Conservation (phyloP, 371 early-diverging fungal species). For the Apophysomyces elegans region DNA sequence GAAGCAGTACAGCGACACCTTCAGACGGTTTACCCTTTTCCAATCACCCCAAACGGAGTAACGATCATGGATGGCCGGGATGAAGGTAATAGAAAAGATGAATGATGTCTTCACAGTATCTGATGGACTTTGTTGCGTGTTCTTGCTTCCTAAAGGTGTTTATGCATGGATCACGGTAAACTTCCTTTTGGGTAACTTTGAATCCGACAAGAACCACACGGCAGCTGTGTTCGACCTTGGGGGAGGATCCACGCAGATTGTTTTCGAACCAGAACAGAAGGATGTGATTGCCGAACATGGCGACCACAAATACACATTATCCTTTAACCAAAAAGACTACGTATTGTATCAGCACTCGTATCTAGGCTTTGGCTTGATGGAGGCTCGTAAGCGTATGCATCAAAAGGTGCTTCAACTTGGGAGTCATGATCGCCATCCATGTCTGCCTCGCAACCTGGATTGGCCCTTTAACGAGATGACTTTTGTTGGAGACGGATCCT, state of each 20-base stretch:
- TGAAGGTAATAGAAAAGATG: conserved; percentile 66
- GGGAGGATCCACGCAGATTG: conserved; percentile 96
- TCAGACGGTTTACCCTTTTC: conserved; percentile 81
- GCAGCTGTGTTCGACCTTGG: conserved; percentile 96
- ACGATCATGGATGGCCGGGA: conserved; percentile 94
- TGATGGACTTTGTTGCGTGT: background rate
- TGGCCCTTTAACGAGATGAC: conserved; percentile 38
- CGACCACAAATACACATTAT: conserved; percentile 69
- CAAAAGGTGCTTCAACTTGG: conserved; percentile 23
- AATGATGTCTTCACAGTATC: too few relatives aligned
- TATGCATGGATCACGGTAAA: conserved; percentile 99
- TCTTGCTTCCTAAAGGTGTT: conserved; percentile 58
- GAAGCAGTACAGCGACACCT: conserved; percentile 70
- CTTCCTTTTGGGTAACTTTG: conserved; percentile 74
- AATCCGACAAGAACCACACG: conserved; percentile 50
- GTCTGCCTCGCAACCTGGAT: conserved; percentile 53
- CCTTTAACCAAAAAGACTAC: conserved; percentile 73
- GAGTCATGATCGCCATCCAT: conserved; percentile 48
- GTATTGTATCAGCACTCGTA: conserved; percentile 94
- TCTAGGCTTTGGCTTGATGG: conserved; percentile 91
- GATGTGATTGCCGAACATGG: conserved; percentile 59
- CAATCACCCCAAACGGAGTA: conserved; percentile 74
- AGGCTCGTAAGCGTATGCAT: conserved; percentile 80
- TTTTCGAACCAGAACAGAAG: conserved; percentile 82
- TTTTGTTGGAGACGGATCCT: conserved; percentile 52